phyloP scores from a whole-genome alignment of 2,329 filamentous ascomycete species.

The Aspergillus sp. region DNA sequence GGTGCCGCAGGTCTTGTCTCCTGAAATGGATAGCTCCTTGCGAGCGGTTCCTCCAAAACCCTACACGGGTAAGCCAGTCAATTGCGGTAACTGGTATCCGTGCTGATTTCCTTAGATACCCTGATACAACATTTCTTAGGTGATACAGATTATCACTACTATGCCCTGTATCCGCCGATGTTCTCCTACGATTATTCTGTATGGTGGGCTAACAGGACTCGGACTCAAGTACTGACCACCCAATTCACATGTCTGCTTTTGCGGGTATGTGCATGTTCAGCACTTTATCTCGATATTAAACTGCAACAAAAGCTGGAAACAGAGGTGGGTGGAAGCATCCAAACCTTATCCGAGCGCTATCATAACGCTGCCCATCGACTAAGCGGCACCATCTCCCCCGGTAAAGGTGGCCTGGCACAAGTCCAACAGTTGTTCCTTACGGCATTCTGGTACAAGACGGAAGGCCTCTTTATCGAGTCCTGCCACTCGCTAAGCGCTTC shows the following conservation, averaged over 20 bases:
- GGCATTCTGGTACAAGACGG: constrained; percentile 43
- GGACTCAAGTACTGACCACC: constrained; percentile 29
- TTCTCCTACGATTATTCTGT: constrained; percentile 40
- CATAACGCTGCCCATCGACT: constrained; percentile 39
- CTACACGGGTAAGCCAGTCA: constrained; percentile 25
- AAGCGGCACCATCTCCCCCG: constrained; percentile 37
- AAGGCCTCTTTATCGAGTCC: constrained; percentile 42
- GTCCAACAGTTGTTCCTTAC: constrained; percentile 47
- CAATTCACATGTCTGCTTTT: constrained; percentile 45
- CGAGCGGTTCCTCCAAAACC: constrained; percentile 30
- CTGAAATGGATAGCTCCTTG: constrained; percentile 28
- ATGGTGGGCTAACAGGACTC: constrained; percentile 40
- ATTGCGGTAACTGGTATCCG: background rate
- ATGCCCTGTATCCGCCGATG: constrained; percentile 40
- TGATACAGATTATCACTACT: constrained; percentile 43
- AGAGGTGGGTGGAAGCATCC: constrained; percentile 36
- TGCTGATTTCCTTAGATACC: constrained; percentile 29
- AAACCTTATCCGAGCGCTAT: constrained; percentile 36
- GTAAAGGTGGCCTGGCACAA: constrained; percentile 39
- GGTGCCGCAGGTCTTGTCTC: constrained; percentile 10
- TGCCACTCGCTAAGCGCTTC: constrained; percentile 43
- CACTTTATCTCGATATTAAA: constrained; percentile 35
- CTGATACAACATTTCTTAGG: constrained; percentile 43
- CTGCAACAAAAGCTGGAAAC: constrained; percentile 38
- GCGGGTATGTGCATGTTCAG: constrained; percentile 41